Percentiles rank a stretch among this genome's conserved stretches.
phyloP scores from a whole-genome alignment of 169 alveolate genomes.

The Cyclospora cayetanensis region DNA sequence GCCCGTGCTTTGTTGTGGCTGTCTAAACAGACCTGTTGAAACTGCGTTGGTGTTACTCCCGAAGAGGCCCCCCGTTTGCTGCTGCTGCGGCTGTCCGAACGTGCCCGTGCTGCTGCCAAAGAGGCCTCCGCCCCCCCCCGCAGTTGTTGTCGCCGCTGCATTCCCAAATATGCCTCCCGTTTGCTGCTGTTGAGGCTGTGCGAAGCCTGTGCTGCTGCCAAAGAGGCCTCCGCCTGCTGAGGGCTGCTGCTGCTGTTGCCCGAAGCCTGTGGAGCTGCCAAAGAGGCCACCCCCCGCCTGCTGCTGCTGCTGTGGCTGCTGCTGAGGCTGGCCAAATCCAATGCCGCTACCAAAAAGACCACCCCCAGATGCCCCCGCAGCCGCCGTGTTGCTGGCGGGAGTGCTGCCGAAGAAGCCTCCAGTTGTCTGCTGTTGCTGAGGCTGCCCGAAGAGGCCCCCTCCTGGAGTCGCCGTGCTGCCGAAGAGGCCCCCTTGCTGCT shows the following conservation, averaged over 20 bases:
- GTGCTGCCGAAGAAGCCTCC: constrained; percentile 30
- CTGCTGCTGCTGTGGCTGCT: constrained; percentile 18
- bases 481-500: constrained; percentile 41
- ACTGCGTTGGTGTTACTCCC: constrained; percentile 3
- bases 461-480: constrained; percentile 45
- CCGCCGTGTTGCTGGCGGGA: neutral
- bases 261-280: constrained; percentile 22
- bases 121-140: constrained; percentile 8
- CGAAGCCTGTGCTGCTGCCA: constrained; percentile 40
- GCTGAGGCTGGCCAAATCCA: constrained; percentile 6
- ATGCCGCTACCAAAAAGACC: neutral
- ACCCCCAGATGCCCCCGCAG: neutral
- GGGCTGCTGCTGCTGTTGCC: constrained; percentile 63
- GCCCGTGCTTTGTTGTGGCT: too few relatives aligned
- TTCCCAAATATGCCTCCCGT: constrained; percentile 21
- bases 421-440: constrained; percentile 40
- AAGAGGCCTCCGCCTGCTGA: constrained; percentile 49
- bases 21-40: too few relatives aligned
- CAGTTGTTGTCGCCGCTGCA: neutral
- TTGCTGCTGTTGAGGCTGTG: too few relatives aligned
- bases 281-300: constrained; percentile 46
- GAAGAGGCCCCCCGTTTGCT: neutral
- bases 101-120: constrained; percentile 51
- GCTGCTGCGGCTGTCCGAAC: too few relatives aligned
- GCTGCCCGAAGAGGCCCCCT: constrained; percentile 65